Conservation (phyloP, 1,139 yeast genomes). For the Meyerozyma elateridarum region DNA sequence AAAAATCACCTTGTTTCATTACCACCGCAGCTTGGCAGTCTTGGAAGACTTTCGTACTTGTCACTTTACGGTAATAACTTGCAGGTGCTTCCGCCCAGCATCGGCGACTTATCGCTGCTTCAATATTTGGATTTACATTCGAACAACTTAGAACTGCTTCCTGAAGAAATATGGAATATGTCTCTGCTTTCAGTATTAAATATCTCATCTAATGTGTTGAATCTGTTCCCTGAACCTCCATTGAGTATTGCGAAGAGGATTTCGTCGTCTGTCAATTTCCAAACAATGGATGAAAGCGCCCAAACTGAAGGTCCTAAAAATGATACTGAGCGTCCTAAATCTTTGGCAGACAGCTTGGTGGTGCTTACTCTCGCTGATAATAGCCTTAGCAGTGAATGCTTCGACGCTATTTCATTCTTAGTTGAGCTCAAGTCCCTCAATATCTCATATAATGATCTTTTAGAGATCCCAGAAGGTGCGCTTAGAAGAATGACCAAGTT, state of each 20-base stretch:
- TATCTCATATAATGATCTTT: conserved; percentile 75
- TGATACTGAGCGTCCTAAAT: conserved; percentile 14
- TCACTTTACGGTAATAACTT: conserved; percentile 75
- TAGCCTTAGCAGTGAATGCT: conserved; percentile 71
- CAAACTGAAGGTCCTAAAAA: conserved; percentile 5
- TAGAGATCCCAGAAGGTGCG: conserved; percentile 77
- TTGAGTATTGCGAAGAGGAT: conserved; percentile 31
- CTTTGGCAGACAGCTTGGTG: conserved; percentile 50
- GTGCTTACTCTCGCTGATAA: conserved; percentile 75
- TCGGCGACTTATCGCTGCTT: conserved; percentile 57
- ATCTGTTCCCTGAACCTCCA: conserved; percentile 59
- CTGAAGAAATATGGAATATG: conserved; percentile 65
- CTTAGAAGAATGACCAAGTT: conserved; percentile 53
- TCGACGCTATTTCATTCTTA: conserved; percentile 62
- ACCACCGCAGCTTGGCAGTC: conserved; percentile 63
- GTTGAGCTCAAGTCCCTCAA: conserved; percentile 61
- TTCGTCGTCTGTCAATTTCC: conserved; percentile 28
- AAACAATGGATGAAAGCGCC: conserved; percentile 8
- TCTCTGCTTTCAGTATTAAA: conserved; percentile 58
- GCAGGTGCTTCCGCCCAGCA: conserved; percentile 63
- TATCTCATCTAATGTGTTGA: conserved; percentile 74
- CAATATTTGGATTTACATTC: conserved; percentile 77
- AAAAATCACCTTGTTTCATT: conserved; percentile 76
- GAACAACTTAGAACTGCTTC: conserved; percentile 72
- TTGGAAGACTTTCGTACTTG: conserved; percentile 57